Conservation (phyloP, 805 yeast species). For the Starmerella floris region DNA sequence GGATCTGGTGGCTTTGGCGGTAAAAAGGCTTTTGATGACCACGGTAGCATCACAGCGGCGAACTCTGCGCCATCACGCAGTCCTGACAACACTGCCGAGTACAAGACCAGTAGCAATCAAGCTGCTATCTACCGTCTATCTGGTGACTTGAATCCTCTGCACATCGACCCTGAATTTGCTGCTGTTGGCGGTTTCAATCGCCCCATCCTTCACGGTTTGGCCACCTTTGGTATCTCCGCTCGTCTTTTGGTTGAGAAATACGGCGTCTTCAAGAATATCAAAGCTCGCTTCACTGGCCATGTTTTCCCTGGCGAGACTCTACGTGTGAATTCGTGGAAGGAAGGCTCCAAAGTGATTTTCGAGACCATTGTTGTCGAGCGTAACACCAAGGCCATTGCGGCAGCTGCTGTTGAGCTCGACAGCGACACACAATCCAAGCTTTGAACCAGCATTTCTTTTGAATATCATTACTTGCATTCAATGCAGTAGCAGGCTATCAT, state of each 20-base stretch:
- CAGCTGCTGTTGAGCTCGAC: slow-evolving; percentile 65
- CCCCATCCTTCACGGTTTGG: slow-evolving; percentile 89
- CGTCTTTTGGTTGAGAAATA: slow-evolving; percentile 64
- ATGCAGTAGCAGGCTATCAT: too few species aligned
- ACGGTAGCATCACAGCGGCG: slow-evolving; percentile 46
- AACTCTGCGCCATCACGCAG: slow-evolving; percentile 48
- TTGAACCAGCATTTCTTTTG: slow-evolving; percentile 5
- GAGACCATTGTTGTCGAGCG: slow-evolving; percentile 74
- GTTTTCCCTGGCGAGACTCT: slow-evolving; percentile 92
- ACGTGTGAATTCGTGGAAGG: slow-evolving; percentile 72
- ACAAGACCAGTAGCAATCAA: slow-evolving; percentile 52
- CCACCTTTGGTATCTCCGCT: slow-evolving; percentile 70
- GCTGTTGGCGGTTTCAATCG: slow-evolving; percentile 68
- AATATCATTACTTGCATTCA: background rate
- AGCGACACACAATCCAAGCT: slow-evolving; percentile 21
- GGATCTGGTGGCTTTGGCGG: slow-evolving; percentile 46
- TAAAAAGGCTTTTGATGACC: slow-evolving; percentile 40
- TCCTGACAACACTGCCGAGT: slow-evolving; percentile 55
- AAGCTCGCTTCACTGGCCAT: slow-evolving; percentile 78
- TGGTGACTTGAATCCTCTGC: slow-evolving; percentile 92
- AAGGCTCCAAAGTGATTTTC: slow-evolving; percentile 56
- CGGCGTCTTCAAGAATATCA: slow-evolving; percentile 72
- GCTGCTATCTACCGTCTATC: slow-evolving; percentile 84
- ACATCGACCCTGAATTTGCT: slow-evolving; percentile 85
- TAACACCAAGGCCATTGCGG: slow-evolving; percentile 62